phyloP scores from a whole-genome alignment of 306 rosid species.

The Fagus crenata region DNA sequence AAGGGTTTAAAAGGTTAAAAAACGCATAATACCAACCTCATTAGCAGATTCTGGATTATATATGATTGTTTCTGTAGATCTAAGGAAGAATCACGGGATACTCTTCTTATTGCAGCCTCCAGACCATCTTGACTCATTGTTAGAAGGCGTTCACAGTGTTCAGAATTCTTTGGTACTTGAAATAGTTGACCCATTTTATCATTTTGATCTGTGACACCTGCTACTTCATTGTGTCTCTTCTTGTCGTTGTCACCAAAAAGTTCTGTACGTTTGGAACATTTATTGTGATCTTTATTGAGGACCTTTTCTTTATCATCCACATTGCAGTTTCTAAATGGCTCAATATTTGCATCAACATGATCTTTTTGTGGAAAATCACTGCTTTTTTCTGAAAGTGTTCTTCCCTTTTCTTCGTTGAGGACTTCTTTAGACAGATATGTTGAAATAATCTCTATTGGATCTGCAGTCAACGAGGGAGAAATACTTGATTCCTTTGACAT shows the following conservation, averaged over 20 bases:
- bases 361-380: slow-evolving; percentile 35
- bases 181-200: slow-evolving; percentile 19
- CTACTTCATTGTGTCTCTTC: slow-evolving; percentile 30
- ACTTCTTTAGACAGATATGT: slow-evolving; percentile 59
- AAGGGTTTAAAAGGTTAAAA: slow-evolving; percentile 11
- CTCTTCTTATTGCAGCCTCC: slow-evolving; percentile 71
- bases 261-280: slow-evolving; percentile 27
- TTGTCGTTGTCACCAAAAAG: slow-evolving; percentile 35
- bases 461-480: slow-evolving; percentile 46
- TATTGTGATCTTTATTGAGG: slow-evolving; percentile 29
- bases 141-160: slow-evolving; percentile 50
- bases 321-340: slow-evolving; percentile 26
- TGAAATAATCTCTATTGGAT: slow-evolving; percentile 70
- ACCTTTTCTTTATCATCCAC: slow-evolving; percentile 38
- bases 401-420: slow-evolving; percentile 40
- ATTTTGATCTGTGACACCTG: slow-evolving; percentile 25
- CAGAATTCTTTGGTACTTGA: slow-evolving; percentile 37
- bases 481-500: slow-evolving; percentile 44
- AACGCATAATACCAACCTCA: slow-evolving; percentile 58
- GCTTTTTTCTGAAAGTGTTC: slow-evolving; percentile 37
- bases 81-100: slow-evolving; percentile 68
- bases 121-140: slow-evolving; percentile 75
- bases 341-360: slow-evolving; percentile 30
- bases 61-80: slow-evolving; percentile 63
- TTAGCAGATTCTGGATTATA: slow-evolving; percentile 73